Base-by-base conservation (phyloP, 2,329 filamentous ascomycete species). In the Atkinsonella texensis region DNA sequence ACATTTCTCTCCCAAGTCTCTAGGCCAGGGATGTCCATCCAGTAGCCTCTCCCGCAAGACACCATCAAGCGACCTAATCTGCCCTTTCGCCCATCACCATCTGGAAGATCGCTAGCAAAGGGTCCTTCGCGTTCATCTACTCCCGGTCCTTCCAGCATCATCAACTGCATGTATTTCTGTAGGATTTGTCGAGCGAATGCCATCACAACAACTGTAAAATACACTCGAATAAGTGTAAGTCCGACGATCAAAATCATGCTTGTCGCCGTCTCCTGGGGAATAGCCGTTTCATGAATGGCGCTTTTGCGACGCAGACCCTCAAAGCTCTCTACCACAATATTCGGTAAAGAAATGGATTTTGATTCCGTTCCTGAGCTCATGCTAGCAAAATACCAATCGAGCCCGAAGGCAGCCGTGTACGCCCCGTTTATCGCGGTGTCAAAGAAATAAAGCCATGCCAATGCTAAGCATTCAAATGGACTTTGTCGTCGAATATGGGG, bases 371-470 rank as follows among this genome's bases (percentile, higher is more conserved):
- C 47, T 68, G 81, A 57, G 68, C 56, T 71, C 28, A 81, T 79
- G 11, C 75, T 69, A 75, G 81, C 78, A 54, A 91, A 74, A 69
- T 94, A 95, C 90, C 90, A 96, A 48, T 84, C 81, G 51, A 89
- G 72, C 41, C 85, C 88, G 63, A 96, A 96, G 9, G 84, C 79
- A 45, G 81, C 76, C 0, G 90, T 95, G 70, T 91, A 95, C 2
- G 80, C 78, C 18, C 83, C 81, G 68, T 94, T 96, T 66, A 94
- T 77, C 50, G 87, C 62, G 10, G 85, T 88, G 70, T 96, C 90
- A 59, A 95, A 65, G 12, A 87, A 74, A 67, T 95, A 95, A 51
- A 95, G 74, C 77, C 88, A 95, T 3, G 89, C 88, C 49, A 96
- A 80, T 2, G 82, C 79, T 28, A 96, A 75, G 59, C 83, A 87